These are phyloP conservation scores for Kondoa subrosea DNA, from an alignment of 768 basidiomycete genomes.

Conservation along the genomic window DNA sequence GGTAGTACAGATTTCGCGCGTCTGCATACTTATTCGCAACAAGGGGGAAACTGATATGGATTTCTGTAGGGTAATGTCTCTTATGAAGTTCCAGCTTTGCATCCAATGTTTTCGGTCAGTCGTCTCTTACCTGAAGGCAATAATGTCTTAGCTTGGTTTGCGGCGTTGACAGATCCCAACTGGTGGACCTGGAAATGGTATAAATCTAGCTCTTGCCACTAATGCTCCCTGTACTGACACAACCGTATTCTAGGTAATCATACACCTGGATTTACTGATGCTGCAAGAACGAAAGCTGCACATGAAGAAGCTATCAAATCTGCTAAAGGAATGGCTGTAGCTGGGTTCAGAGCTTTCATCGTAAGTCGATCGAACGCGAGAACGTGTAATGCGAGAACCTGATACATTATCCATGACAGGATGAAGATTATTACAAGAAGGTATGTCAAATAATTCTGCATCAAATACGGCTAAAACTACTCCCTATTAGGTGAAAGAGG, in stretches of 20 bases:
- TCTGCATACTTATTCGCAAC: not conserved
- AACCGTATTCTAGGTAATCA: constrained; percentile 26
- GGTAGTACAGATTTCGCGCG: constrained; percentile 26
- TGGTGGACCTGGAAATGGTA: no score
- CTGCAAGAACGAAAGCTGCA: constrained; percentile 25
- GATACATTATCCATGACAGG: no score
- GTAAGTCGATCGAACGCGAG: no score
- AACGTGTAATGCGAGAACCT: not conserved
- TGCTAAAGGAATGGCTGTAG: constrained; percentile 25
- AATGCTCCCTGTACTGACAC: constrained; percentile 21
- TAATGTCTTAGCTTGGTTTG: no score
- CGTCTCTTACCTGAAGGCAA: no score
- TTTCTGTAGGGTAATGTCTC: not conserved
- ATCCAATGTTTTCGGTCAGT: constrained; percentile 17
- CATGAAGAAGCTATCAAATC: constrained; percentile 27
- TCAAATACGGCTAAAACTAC: constrained; percentile 13
- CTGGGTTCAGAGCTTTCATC: constrained; percentile 20
- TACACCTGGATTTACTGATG: constrained; percentile 25
- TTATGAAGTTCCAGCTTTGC: constrained; percentile 10
- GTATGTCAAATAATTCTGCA: not conserved
- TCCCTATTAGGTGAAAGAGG: constrained; percentile 18
- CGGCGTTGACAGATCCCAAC: no score
- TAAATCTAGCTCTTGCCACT: no score
- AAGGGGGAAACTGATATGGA: not conserved
- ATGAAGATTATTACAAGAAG: not conserved